Conservation (phyloP, 208 protist genomes). For the Trypanosoma melophagium region DNA sequence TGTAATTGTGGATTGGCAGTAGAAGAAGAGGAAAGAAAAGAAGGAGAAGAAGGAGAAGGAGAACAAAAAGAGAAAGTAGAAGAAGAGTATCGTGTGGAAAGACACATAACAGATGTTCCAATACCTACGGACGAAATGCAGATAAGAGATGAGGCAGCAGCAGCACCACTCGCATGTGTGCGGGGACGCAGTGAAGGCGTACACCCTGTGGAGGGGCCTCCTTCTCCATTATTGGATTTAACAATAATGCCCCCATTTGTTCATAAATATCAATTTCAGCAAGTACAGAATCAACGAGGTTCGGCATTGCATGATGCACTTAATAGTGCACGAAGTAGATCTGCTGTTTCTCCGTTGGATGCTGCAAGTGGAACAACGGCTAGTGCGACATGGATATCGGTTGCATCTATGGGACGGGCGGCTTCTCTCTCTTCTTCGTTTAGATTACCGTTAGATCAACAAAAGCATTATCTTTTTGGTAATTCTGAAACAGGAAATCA, state of each 20-base stretch:
- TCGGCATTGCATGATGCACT: not conserved
- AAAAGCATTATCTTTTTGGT: not conserved
- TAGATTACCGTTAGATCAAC: not conserved
- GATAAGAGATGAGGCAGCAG: not conserved
- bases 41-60: not conserved
- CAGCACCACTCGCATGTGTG: too few species aligned
- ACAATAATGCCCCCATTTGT: not conserved
- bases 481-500: not conserved
- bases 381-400: not conserved
- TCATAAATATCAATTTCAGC: not conserved
- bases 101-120: not conserved
- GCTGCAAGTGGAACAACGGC: too few species aligned
- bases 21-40: not conserved
- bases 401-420: not conserved
- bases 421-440: not conserved
- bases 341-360: not conserved
- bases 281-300: not conserved
- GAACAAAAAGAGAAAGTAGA: not conserved
- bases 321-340: not conserved
- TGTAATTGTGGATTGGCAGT: not conserved
- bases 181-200: too few species aligned
- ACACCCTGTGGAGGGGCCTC: not conserved
- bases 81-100: constrained; percentile 1
- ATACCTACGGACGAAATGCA: not conserved
- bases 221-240: not conserved